Conservation (phyloP, 2,329 filamentous ascomycete species). For the Pseudopyrenochaeta lycopersici region DNA sequence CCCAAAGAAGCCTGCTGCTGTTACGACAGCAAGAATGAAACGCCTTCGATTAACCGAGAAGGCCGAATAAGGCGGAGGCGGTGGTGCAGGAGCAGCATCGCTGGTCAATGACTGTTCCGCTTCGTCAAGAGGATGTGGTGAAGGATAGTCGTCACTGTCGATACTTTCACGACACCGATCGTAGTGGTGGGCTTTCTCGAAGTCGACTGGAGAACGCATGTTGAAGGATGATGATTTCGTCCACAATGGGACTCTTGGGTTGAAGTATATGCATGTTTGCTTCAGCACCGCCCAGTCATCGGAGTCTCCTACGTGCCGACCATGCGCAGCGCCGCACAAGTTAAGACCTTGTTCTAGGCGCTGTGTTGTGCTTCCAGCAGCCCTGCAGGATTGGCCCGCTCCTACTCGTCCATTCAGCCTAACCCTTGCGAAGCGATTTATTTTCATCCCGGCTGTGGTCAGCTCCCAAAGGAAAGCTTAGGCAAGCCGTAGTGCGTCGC, state of each 20-base stretch:
- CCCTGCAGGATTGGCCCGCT: slow-evolving; percentile 12
- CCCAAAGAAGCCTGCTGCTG: slow-evolving; percentile 54
- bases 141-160: slow-evolving; percentile 29
- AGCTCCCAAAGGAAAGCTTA: slow-evolving; percentile 15
- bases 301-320: slow-evolving; percentile 24
- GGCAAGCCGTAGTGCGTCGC: slow-evolving; percentile 14
- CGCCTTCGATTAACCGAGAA: slow-evolving; percentile 47
- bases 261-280: slow-evolving; percentile 24
- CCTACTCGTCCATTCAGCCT: slow-evolving; percentile 7
- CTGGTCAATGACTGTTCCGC: slow-evolving; percentile 17
- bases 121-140: slow-evolving; percentile 18
- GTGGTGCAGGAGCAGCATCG: slow-evolving; percentile 7
- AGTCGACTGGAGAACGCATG: slow-evolving; percentile 35
- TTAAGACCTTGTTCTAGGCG: slow-evolving; percentile 8
- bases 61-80: slow-evolving; percentile 47
- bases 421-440: slow-evolving; percentile 17
- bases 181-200: slow-evolving; percentile 32
- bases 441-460: slow-evolving; percentile 27
- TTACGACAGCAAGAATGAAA: slow-evolving; percentile 53
- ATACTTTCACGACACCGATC: slow-evolving; percentile 32
- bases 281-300: slow-evolving; percentile 22
- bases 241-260: slow-evolving; percentile 11
- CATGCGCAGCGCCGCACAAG: slow-evolving; percentile 12
- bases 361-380: slow-evolving; percentile 10
- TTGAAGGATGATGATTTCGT: slow-evolving; percentile 6